Base-by-base conservation (phyloP, 2,329 filamentous ascomycete species). In the Epicoccum nigrum region DNA sequence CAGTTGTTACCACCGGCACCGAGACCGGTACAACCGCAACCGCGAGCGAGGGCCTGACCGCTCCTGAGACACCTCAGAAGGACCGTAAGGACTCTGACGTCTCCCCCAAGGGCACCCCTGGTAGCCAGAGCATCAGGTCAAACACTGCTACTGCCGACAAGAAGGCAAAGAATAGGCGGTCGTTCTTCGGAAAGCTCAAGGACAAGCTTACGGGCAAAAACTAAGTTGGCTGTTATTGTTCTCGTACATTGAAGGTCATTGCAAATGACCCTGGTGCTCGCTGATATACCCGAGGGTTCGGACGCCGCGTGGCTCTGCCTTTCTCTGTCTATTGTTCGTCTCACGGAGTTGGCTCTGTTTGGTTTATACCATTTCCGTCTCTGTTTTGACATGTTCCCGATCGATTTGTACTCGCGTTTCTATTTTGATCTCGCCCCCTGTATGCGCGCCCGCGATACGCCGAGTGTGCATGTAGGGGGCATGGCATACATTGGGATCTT, bases 111-210 rank as follows among this genome's bases (percentile, higher is more conserved):
- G 70, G 65, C 20, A 76, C 75, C 7, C 71, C 76, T n/a, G 73
- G 59, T 11, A 65, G 63, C 48, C 63, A 76, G 44, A 76, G 71
- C 51, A 56, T 69, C 42, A 66, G 58, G 27, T 64, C 53, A 49
- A 44, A 25, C 32, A 67, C 63, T 48, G 64, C 45, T 54, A 60
- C 62, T 39, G 62, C 67, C 12, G 62, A 68, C 39, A 76, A 77
- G 72, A 77, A 77, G 67, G 78, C 77, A 68, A 78, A 77, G 72
- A 72, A n/a, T n/a, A n/a, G 77, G 64, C 73, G 73, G 40, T 75
- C 73, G 45, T 71, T 80, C 63, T 79, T 80, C 53, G 74, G 74
- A 58, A 77, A 75, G 69, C 56, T 81, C 54, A 79, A 79, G 74
- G 77, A 79, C 50, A 79, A 78, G 72, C 67, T 80, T 43, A 60